Evolutionary conservation across 257 asterid species (phyloP).

Genomic region (Coffea canephora): DNA sequence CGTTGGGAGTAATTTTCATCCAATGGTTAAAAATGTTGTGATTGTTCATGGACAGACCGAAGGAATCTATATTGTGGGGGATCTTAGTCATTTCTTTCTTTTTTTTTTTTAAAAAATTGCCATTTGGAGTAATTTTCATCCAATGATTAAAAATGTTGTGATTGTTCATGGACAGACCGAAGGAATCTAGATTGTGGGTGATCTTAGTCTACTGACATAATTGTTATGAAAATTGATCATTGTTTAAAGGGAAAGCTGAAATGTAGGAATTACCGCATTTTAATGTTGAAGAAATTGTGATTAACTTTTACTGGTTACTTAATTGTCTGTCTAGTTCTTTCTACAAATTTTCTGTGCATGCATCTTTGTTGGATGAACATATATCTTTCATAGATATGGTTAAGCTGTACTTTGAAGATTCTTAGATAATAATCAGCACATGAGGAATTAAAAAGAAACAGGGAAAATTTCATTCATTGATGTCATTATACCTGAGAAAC

Average conservation of each 20-base stretch:
- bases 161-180: not conserved
- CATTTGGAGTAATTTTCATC: not conserved
- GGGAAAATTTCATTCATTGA: not conserved
- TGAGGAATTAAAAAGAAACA: not conserved
- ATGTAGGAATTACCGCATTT: not conserved
- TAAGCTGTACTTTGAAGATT: not conserved
- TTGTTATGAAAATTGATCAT: not conserved
- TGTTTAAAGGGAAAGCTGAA: not conserved
- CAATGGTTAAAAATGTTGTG: not conserved
- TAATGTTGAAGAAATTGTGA: not conserved
- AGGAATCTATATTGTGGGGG: no score
- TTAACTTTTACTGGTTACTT: not conserved
- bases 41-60: not conserved
- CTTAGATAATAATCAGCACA: not conserved
- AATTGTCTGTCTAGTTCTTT: not conserved
- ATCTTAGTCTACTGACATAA: not conserved
- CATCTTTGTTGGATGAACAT: not conserved
- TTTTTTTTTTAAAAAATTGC: not conserved
- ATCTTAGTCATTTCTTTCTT: not conserved
- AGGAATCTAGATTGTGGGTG: not conserved
- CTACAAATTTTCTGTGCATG: not conserved
- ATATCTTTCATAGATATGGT: not conserved
- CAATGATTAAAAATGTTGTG: not conserved
- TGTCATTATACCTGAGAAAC: not conserved
- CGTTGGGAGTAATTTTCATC: not conserved